Base-by-base conservation (phyloP, 176 grass and related monocot genomes). In the Carex kokanica region DNA sequence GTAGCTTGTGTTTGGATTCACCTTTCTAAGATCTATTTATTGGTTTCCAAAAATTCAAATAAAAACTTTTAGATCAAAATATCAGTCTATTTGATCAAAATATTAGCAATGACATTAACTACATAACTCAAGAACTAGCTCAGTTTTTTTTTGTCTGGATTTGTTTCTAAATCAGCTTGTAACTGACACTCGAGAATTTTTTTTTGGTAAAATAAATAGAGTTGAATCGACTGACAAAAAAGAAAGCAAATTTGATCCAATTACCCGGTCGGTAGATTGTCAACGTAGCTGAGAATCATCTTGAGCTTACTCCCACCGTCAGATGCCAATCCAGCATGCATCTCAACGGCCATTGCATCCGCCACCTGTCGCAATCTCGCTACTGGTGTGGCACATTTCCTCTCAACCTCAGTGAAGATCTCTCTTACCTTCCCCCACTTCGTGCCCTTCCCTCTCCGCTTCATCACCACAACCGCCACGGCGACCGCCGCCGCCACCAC, bases 231-330 rank as follows among this genome's bases (percentile, higher is more conserved):
- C 13, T 38, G 25, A 67, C 6, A 61, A 61, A 47, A 12, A 47
- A 49, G 34, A 73, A 23, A 12, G 43, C 8, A 71, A 36, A 55
- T 23, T 41, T 10, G 71, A 52, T 64, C 32, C 21, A 20, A 68
- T 83, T 93, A 97, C 93, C 94, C 94, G 18, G 86, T 87, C 15
- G 94, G 90, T 8, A 92, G 91, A 64, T 89, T 90, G 75, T 89
- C 90, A 20, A 97, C 94, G 69, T 94, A 94, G 91, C 88, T 94
- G 85, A 97, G 78, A 56, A 97, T 84, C 94, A 94, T 94, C 88
- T 97, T 90, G 81, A 94, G 90, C 20, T 87, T 87, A 74, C 86
- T 88, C 47, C 79, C 88, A 18, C 80, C 85, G 63, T 94, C 91
- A 36, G 85, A 83, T 9, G 86, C 86, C 18, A 97, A 86, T 24